These are phyloP conservation scores for Aspergillus eucalypticola DNA, from an alignment of 2,329 filamentous ascomycete genomes.

Conservation along the genomic window DNA sequence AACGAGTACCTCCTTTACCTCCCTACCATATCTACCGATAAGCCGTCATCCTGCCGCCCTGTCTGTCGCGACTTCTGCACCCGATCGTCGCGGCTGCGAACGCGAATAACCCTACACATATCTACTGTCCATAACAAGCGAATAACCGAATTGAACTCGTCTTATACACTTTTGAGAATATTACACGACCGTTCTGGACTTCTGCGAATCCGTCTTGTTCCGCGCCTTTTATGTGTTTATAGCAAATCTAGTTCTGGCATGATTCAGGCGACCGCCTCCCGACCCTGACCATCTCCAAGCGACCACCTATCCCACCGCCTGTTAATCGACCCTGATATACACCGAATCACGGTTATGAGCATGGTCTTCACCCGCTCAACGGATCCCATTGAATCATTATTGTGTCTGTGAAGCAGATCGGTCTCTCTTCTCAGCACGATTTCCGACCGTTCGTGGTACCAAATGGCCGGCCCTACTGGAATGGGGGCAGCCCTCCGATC, in stretches of 20 bases:
- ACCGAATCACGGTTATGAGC: slow-evolving; percentile 22
- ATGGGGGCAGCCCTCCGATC: slow-evolving; percentile 18
- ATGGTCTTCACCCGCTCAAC: slow-evolving; percentile 25
- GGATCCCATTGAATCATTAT: slow-evolving; percentile 18
- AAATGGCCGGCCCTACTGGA: slow-evolving; percentile 23
- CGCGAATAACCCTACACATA: background rate
- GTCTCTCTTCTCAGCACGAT: slow-evolving; percentile 22
- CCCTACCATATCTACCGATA: background rate
- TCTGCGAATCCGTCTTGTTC: background rate
- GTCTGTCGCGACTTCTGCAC: background rate
- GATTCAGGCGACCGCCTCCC: background rate
- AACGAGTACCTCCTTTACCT: background rate
- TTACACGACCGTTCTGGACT: no score
- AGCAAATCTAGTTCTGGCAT: slow-evolving; percentile 5
- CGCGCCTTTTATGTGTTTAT: background rate
- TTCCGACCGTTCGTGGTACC: slow-evolving; percentile 6
- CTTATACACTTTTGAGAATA: no score
- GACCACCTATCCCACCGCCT: background rate
- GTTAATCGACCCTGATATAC: slow-evolving; percentile 10
- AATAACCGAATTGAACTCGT: background rate
- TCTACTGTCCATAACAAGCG: background rate
- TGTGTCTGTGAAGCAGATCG: slow-evolving; percentile 25
- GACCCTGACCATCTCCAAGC: background rate
- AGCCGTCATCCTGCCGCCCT: background rate
- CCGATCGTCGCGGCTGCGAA: background rate